Evolutionary conservation across 768 basidiomycete species (phyloP), one percentile per base, ranked within the genome.

Genomic region (Suillus tomentosus): DNA sequence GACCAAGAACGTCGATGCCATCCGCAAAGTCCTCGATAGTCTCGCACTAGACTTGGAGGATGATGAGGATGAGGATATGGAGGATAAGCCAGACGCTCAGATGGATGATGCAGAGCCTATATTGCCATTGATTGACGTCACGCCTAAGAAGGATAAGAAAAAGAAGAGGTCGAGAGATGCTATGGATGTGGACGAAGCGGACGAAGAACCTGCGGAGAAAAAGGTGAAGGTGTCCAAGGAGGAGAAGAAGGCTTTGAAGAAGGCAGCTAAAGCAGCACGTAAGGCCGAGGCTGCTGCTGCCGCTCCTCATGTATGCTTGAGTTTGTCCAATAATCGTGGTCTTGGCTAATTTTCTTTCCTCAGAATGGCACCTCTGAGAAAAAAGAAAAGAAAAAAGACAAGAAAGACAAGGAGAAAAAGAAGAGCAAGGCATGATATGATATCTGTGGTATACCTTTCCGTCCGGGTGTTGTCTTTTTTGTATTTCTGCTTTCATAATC

Each of bases 1-100:
- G 24, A 85, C 87, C 34, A 99, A 95, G 81, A 97, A 93, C 63
- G 84, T 92, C 31, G 95, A 96, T 66, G 92, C 90, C n/a, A 95
- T 97, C 66, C 87, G 89, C 66, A 93, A 91, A 75, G 95, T 96
- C 19, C 71, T 96, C 65, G 87, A 91, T n/a, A 84, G 84, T 61
- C 86, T 96, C 48, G 87, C 85, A 8, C 73, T 90, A 22, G 92
- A 92, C 9, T 84, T 83, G 2, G 85, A 86, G 2, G 88, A 87
- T 0, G 85, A 85, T 3, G 85, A 82, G 0, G 81, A 79, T 0
- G 80, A 77, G 19, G 83, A 85, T 10, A 81, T 81, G 68, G 74
- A 70, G 51, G 56, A 58, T 27, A 42, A 58, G 51, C n/a, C 48
- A 27, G 83, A 80, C 13, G 81, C 78, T 31, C 82, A 86, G 24